Evolutionary conservation across 2,329 filamentous ascomycete genomes (phyloP).

Genomic region (Ustulina deusta): DNA sequence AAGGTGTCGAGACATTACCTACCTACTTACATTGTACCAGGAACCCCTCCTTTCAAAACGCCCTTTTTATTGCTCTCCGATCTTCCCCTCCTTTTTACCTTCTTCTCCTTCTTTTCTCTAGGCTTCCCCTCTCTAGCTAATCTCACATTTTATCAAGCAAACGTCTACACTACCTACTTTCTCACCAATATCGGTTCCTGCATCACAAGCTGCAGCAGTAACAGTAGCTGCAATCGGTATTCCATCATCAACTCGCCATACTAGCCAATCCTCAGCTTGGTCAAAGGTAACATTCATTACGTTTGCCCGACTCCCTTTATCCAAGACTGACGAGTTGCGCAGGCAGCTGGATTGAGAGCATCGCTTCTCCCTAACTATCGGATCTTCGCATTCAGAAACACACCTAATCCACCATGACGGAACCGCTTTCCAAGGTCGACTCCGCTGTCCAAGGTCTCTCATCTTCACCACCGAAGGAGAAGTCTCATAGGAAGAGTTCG

Average conservation of each 20-base stretch:
- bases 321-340: constrained; percentile 7
- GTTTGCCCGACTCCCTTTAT: not conserved
- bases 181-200: constrained; percentile 48
- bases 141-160: constrained; percentile 39
- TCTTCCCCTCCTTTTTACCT: constrained; percentile 38
- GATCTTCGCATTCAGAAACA: constrained; percentile 25
- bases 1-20: not conserved
- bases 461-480: constrained; percentile 75
- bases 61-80: constrained; percentile 40
- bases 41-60: constrained; percentile 40
- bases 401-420: constrained; percentile 51
- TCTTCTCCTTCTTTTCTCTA: constrained; percentile 40
- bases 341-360: constrained; percentile 24
- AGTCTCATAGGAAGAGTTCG: constrained; percentile 77
- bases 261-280: constrained; percentile 33
- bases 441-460: constrained; percentile 86
- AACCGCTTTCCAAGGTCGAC: constrained; percentile 86
- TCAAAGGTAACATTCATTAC: constrained; percentile 35
- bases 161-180: constrained; percentile 25
- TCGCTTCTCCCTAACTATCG: not conserved
- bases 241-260: constrained; percentile 27
- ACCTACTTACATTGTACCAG: constrained; percentile 18
- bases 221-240: constrained; percentile 15
- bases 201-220: constrained; percentile 22
- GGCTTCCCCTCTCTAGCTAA: constrained; percentile 42